phyloP scores from a whole-genome alignment of 1,139 yeast genomes.

The Hemisphaericaspora xylofermentans region DNA sequence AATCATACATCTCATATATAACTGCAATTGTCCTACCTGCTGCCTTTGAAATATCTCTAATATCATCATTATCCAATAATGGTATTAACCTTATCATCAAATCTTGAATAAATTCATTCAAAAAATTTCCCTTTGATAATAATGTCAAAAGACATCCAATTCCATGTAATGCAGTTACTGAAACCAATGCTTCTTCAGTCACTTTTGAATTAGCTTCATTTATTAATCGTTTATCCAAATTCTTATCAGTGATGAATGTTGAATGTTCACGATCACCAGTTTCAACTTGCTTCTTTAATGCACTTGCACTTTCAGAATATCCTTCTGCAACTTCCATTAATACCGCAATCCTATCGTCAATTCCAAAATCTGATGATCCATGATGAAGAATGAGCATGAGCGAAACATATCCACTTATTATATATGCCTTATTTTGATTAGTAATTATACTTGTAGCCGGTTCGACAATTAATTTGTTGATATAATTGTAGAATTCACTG shows the following conservation, averaged over 20 bases:
- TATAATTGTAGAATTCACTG: constrained; percentile 35
- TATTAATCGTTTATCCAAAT: constrained; percentile 37
- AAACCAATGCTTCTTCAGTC: constrained; percentile 37
- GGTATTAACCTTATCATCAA: constrained; percentile 38
- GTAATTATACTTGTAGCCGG: constrained; percentile 35
- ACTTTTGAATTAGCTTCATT: constrained; percentile 35
- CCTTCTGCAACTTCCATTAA: constrained; percentile 50
- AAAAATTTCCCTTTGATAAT: constrained; percentile 35
- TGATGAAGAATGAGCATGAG: constrained; percentile 45
- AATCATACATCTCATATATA: constrained; percentile 57
- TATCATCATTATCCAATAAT: constrained; percentile 44
- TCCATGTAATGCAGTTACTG: constrained; percentile 49
- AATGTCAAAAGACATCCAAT: constrained; percentile 47
- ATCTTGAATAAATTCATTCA: constrained; percentile 43
- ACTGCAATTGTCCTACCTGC: constrained; percentile 63
- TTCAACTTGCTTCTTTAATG: constrained; percentile 32
- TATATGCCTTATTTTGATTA: constrained; percentile 39
- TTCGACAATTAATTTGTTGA: constrained; percentile 35
- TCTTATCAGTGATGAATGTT: constrained; percentile 38
- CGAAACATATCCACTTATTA: constrained; percentile 46
- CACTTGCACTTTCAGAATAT: constrained; percentile 35
- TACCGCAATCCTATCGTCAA: constrained; percentile 46
- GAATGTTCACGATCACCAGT: constrained; percentile 47
- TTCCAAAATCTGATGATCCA: constrained; percentile 51
- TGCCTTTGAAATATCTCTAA: constrained; percentile 46